A percentile compares a stretch with the other conserved stretches of the same genome.
Evolutionary conservation across 331 rosid genomes (phyloP).

Genomic region (Spiraea crenata): DNA sequence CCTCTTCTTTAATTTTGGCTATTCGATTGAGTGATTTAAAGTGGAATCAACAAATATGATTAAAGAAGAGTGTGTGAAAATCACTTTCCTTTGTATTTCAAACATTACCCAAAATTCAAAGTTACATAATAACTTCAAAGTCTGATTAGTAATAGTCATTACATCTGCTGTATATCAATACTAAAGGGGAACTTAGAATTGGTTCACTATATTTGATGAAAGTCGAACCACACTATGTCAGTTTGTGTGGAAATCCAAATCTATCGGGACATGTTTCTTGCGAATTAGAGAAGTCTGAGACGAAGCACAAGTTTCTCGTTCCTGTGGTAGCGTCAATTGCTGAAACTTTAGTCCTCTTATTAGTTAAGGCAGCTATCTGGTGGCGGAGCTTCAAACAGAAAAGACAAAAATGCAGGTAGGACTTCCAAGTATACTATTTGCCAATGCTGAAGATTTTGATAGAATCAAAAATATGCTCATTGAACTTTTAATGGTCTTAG

Average conservation of each 20-base stretch:
- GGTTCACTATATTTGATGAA: too few species aligned
- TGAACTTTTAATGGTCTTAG: neutral
- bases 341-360: neutral
- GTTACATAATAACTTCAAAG: too few species aligned
- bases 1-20: too few species aligned
- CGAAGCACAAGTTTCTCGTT: conserved; percentile 19
- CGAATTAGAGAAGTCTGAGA: conserved; percentile 5
- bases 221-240: conserved; percentile 1
- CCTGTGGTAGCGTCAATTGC: conserved; percentile 26
- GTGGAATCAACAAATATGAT: too few species aligned
- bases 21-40: too few species aligned
- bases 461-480: neutral
- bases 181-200: neutral
- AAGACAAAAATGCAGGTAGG: conserved; percentile 18
- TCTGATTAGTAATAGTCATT: too few species aligned
- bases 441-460: too few species aligned
- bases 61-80: too few species aligned
- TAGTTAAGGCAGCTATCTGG: conserved; percentile 15
- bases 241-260: conserved; percentile 37
- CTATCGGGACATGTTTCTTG: conserved; percentile 30
- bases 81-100: too few species aligned
- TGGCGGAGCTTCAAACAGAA: conserved; percentile 11
- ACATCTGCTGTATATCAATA: neutral
- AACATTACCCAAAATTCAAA: too few species aligned
- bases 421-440: neutral